These are phyloP conservation scores for Pseudoturritis turrita DNA, from an alignment of 345 rosid species.

Conservation along the genomic window DNA sequence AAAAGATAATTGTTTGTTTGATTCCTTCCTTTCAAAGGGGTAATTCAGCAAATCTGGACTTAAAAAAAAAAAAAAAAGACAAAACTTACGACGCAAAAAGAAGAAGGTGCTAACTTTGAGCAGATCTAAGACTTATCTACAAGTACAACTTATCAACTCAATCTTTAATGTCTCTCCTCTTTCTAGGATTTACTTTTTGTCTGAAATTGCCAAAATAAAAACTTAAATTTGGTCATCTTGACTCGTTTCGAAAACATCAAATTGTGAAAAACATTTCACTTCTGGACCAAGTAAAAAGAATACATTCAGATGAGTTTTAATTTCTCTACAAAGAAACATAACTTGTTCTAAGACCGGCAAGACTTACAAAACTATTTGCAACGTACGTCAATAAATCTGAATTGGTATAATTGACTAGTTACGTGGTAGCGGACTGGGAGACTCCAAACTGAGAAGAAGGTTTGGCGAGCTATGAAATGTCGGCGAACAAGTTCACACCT, in stretches of 20 bases:
- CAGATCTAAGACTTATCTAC: too few species aligned
- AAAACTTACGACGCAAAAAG: too few species aligned
- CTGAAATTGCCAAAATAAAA: too few species aligned
- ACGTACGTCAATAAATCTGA: background rate
- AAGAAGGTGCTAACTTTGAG: too few species aligned
- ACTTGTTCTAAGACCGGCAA: background rate
- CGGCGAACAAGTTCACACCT: background rate
- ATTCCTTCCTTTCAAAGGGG: too few species aligned
- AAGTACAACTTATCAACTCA: too few species aligned
- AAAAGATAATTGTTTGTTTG: too few species aligned
- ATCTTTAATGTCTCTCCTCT: too few species aligned
- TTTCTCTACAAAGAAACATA: background rate
- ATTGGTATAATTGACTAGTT: background rate
- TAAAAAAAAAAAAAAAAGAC: too few species aligned
- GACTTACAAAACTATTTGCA: background rate
- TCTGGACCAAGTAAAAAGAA: background rate
- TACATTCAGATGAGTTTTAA: constrained; percentile 7
- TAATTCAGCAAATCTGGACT: too few species aligned
- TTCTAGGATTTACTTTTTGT: too few species aligned
- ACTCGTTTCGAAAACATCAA: background rate
- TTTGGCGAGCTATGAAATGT: background rate
- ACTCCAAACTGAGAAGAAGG: background rate
- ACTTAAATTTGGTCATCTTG: too few species aligned
- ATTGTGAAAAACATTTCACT: background rate
- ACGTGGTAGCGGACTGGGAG: background rate